Percentiles rank a stretch among this genome's conserved stretches.
phyloP scores from a whole-genome alignment of 73 alveolate species.

The Symbiodinium natans region DNA sequence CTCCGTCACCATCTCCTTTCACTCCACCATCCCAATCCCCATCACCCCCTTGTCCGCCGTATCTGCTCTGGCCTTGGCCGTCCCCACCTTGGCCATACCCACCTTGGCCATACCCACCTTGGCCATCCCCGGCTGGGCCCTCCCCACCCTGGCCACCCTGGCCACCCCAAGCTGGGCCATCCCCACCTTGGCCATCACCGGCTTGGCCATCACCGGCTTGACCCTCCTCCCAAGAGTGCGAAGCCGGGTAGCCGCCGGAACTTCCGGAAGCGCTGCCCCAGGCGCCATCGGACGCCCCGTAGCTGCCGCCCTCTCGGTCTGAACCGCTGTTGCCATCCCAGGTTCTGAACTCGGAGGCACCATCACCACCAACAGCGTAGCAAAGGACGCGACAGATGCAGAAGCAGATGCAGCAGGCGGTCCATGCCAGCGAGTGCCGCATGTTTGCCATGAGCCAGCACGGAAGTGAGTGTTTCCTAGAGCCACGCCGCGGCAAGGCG shows the following conservation, averaged over 20 bases:
- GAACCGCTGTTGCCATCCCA: neutral
- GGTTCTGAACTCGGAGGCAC: neutral
- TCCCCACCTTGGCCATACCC: conserved; percentile 7
- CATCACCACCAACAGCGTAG: neutral
- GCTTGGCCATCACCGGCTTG: neutral
- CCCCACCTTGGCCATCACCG: neutral
- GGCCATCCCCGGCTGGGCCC: neutral
- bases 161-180: too few species aligned
- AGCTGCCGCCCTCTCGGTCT: neutral
- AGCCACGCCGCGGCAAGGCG: too few species aligned
- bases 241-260: neutral
- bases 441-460: neutral
- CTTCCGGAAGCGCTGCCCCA: neutral
- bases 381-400: neutral
- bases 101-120: neutral
- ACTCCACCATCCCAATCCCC: neutral
- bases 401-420: neutral
- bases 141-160: too few species aligned
- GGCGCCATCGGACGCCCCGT: neutral
- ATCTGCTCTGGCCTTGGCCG: neutral
- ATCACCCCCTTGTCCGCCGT: neutral
- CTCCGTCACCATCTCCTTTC: neutral
- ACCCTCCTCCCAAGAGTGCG: neutral
- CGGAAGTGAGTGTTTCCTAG: too few species aligned
- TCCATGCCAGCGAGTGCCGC: neutral